Evolutionary conservation across 805 yeast species (phyloP), one percentile per base, ranked within the genome.

Genomic region (Kuraishia molischiana): DNA sequence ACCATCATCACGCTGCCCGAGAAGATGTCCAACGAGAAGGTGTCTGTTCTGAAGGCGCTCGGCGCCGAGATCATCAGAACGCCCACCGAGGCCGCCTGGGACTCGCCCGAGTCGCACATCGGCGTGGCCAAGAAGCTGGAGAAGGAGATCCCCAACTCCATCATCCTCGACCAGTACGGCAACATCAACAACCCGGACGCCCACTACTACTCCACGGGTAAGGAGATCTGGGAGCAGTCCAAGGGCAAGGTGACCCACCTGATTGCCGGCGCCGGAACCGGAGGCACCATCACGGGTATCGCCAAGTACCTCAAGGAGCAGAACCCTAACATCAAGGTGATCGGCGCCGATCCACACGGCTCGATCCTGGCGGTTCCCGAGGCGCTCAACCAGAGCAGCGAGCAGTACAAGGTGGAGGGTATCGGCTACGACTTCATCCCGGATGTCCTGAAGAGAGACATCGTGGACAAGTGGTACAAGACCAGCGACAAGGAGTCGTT

Each of bases 181-280:
- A 85, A 85, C 60, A 69, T 64, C 44, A 79, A 79, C 59, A 85
- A 85, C 63, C 95, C 95, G 35, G 66, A 72, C 29, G 95, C 95
- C 30, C 95, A 85, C 60, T 84, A 81, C 59, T 72, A 67, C 51
- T 87, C 89, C 38, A 85, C 95, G 18, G 95, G 95, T 39, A 76
- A 63, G 45, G 95, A 85, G 62, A 85, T 85, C 51, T 83, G 87
- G 78, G 76, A 77, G 43, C 95, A 85, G 61, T 73, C 90, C 13
- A 60, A 69, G 19, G 85, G 89, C 26, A 72, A 77, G 42, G 66
- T 85, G 38, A 76, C 75, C 38, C 85, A 79, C 43, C 66, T 85
- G 33, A 82, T 85, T 38, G 95, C 95, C 29, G 95, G 95, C 58
- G 95, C 95, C 5, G 95, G 95, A 62, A 85, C 95, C 41, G 95